Conservation (phyloP, 2,329 filamentous ascomycete species). For the Seiridium cupressi region DNA sequence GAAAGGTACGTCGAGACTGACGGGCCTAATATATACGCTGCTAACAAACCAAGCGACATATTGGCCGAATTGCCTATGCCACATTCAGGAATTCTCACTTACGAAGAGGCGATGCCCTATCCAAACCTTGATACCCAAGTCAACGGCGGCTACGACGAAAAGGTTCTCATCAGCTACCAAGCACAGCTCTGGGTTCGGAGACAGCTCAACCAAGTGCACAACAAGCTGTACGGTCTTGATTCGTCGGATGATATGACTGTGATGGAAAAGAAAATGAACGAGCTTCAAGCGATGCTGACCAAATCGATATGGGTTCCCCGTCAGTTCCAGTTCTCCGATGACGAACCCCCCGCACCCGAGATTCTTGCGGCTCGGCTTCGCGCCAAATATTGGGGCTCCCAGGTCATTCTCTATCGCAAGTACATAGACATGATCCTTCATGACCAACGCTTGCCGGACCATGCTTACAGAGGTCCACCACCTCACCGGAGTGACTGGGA, state of each 20-base stretch:
- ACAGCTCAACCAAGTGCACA: constrained; percentile 62
- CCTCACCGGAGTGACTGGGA: constrained; percentile 13
- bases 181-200: constrained; percentile 65
- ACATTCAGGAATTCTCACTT: constrained; percentile 59
- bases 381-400: constrained; percentile 92
- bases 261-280: constrained; percentile 39
- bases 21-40: not conserved
- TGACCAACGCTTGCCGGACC: constrained; percentile 16
- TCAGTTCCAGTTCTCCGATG: constrained; percentile 58
- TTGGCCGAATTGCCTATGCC: constrained; percentile 76
- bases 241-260: constrained; percentile 21
- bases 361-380: constrained; percentile 82
- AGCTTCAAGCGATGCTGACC: constrained; percentile 46
- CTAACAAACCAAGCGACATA: constrained; percentile 65
- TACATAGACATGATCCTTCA: constrained; percentile 62
- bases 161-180: constrained; percentile 58
- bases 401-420: constrained; percentile 84
- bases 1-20: constrained; percentile 63
- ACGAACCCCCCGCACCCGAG: constrained; percentile 68
- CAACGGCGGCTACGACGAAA: constrained; percentile 40
- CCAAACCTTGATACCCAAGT: constrained; percentile 53
- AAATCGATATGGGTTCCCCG: constrained; percentile 46
- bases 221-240: constrained; percentile 43
- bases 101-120: constrained; percentile 64
- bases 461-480: constrained; percentile 15